Conservation (phyloP, 306 rosid species). For the Prinsepia uniflora region DNA sequence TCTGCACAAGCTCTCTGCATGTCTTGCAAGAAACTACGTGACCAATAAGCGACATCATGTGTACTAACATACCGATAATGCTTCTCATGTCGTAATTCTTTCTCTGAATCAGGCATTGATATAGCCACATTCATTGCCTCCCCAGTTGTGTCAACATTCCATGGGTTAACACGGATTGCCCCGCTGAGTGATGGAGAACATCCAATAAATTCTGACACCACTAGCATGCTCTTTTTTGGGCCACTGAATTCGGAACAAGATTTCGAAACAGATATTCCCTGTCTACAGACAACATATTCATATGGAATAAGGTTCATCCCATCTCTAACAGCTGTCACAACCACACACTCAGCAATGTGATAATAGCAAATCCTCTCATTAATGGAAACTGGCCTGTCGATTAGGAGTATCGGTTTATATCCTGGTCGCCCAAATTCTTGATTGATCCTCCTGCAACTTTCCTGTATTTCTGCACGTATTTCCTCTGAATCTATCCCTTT, state of each 20-base stretch:
- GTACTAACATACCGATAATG: conserved; percentile 74
- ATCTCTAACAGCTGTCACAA: conserved; percentile 82
- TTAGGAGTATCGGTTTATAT: conserved; percentile 56
- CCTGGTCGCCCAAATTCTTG: conserved; percentile 57
- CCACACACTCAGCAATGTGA: conserved; percentile 80
- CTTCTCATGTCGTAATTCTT: conserved; percentile 68
- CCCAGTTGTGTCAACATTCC: conserved; percentile 72
- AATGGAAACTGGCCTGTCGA: conserved; percentile 52
- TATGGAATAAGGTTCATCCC: conserved; percentile 85
- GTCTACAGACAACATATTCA: conserved; percentile 75
- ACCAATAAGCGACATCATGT: conserved; percentile 76
- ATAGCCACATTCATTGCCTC: conserved; percentile 74
- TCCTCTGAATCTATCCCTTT: conserved; percentile 60
- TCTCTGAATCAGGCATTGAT: conserved; percentile 57
- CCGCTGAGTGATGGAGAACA: conserved; percentile 87
- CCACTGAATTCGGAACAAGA: conserved; percentile 37
- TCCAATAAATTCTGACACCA: conserved; percentile 77
- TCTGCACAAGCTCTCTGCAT: conserved; percentile 75
- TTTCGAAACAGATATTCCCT: conserved; percentile 53
- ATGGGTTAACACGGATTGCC: conserved; percentile 74
- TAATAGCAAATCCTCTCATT: conserved; percentile 61
- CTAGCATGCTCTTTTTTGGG: conserved; percentile 77
- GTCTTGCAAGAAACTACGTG: conserved; percentile 78
- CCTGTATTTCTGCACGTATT: conserved; percentile 49
- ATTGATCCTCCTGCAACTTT: conserved; percentile 56